Base-by-base conservation (phyloP, 257 asterid species). In the Solanum arcanum region DNA sequence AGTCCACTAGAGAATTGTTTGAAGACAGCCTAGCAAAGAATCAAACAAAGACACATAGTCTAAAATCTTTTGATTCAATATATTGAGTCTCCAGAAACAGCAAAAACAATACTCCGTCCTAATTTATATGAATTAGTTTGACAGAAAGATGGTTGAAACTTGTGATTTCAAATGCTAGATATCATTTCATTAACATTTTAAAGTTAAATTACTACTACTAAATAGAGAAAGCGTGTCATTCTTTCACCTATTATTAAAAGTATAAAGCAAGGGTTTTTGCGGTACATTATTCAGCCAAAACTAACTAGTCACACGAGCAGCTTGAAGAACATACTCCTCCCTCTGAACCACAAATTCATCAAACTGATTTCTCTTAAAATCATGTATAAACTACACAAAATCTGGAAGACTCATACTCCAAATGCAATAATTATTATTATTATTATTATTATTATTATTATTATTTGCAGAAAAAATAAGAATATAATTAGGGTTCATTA, bases 1-100 rank as follows among this genome's bases (percentile, higher is more conserved):
- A 90, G 86, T 83, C 94, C 95, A 60, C 92, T 92, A 60, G 88
- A 76, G 89, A 93, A 93, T 88, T 93, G 96, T 73, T 93, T 92
- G 88, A 93, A 87, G 75, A 95, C 96, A 69, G 96, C 96, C 97
- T 95, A 80, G 83, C 25, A 85, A 85, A 83, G 62, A 86, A 49
- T 29, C 21, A 74, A 74, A 33, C 56, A 74, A 39, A 39, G 56
- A 39, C 33, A 2, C 31, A n/a, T 18, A 70, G 42, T 70, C 21
- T 31, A 70, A 27, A 13, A 25, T 31, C 12, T 70, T 70, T 70
- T 59, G 41, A 27, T 70, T 70, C 10, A 31, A 70, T 70, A 70
- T 70, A 59, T 59, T 70, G n/a, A 70, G n/a, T 70, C 12, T 70
- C 42, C 77, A 70, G 42, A 70, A 70, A 31, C 42, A 15, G 42